These are phyloP conservation scores for Senecio squalidus DNA, from an alignment of 140 eudicot species.

Conservation along the genomic window DNA sequence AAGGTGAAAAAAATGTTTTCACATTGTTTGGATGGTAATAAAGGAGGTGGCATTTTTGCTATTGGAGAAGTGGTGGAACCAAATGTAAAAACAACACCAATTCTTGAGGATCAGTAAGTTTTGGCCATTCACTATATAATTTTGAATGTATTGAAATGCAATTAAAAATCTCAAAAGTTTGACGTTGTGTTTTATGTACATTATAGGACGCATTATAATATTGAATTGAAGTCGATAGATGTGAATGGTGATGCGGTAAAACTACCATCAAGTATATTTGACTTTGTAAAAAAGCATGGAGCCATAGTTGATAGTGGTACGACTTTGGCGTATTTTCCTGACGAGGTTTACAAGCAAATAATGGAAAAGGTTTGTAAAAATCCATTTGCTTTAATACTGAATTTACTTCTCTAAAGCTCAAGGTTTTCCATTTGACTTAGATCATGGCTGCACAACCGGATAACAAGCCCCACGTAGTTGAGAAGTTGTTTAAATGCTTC, in stretches of 20 bases:
- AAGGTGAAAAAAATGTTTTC: constrained; percentile 63
- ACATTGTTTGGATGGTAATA: constrained; percentile 64
- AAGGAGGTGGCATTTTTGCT: constrained; percentile 82
- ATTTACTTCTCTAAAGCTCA: background rate
- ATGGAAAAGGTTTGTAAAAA: constrained; percentile 37
- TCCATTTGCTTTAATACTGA: background rate
- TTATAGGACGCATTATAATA: constrained; percentile 75
- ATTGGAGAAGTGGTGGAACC: constrained; percentile 75
- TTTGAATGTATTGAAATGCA: background rate
- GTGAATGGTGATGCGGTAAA: constrained; percentile 54
- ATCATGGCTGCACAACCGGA: constrained; percentile 49
- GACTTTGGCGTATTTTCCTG: constrained; percentile 80
- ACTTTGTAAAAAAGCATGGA: constrained; percentile 31
- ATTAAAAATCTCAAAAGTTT: background rate
- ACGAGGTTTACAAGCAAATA: constrained; percentile 40
- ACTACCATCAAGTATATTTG: constrained; percentile 44
- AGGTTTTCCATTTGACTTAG: constrained; percentile 31
- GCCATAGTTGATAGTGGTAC: constrained; percentile 84
- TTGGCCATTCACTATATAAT: background rate
- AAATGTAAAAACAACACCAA: constrained; percentile 53
- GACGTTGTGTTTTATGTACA: constrained; percentile 16
- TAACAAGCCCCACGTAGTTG: constrained; percentile 35
- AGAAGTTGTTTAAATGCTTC: constrained; percentile 60
- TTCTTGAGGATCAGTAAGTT: constrained; percentile 20
- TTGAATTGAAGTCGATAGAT: constrained; percentile 56